Conservation (phyloP, 768 basidiomycete species). For the Paxillus ammoniavirescens region DNA sequence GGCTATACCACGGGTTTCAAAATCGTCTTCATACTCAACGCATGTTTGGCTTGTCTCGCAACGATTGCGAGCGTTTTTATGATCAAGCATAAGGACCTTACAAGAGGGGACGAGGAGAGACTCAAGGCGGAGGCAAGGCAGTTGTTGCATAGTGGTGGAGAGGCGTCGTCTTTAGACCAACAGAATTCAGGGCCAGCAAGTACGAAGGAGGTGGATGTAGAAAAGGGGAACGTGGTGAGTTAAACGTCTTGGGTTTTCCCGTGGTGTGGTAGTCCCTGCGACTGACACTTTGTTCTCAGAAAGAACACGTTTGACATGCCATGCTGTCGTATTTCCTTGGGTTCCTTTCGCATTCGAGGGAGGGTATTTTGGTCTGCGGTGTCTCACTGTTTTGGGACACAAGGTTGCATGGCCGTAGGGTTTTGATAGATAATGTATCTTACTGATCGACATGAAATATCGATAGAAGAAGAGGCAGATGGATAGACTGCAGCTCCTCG, state of each 20-base stretch:
- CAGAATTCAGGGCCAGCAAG: neutral
- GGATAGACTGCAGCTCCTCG: too few species aligned
- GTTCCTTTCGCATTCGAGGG: too few species aligned
- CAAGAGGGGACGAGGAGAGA: slow-evolving; percentile 52
- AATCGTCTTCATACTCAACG: slow-evolving; percentile 60
- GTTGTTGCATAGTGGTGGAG: neutral
- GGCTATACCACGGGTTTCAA: slow-evolving; percentile 60
- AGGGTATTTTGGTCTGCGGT: too few species aligned
- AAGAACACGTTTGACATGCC: slow-evolving; percentile 5
- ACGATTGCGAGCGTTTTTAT: slow-evolving; percentile 55
- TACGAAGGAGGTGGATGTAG: neutral
- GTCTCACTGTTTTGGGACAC: too few species aligned
- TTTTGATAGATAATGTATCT: too few species aligned
- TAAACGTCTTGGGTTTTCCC: neutral
- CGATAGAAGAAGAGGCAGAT: too few species aligned
- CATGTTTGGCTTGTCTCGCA: slow-evolving; percentile 50
- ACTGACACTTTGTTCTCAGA: neutral
- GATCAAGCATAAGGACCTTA: slow-evolving; percentile 62
- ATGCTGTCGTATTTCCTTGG: too few species aligned
- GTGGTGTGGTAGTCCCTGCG: neutral
- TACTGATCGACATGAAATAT: too few species aligned
- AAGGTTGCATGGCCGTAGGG: too few species aligned
- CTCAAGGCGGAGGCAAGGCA: slow-evolving; percentile 41
- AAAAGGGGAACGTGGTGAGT: slow-evolving; percentile 1
- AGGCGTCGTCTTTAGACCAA: neutral